phyloP scores from a whole-genome alignment of 306 rosid species.

The Lathyrus tuberosus region DNA sequence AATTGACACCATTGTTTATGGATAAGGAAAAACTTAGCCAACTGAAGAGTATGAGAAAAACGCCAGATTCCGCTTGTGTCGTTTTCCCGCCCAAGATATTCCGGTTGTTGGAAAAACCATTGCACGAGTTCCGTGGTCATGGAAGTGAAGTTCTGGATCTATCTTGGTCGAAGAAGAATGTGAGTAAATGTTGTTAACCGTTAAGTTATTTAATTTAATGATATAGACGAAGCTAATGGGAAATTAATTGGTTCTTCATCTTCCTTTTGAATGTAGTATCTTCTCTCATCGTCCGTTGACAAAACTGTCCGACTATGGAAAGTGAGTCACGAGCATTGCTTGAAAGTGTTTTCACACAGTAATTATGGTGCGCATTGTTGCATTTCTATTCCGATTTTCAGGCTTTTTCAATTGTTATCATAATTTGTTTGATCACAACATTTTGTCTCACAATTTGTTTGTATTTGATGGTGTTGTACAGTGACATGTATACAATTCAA shows the following conservation, averaged over 20 bases:
- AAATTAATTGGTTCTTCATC: slow-evolving; percentile 35
- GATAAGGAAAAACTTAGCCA: slow-evolving; percentile 70
- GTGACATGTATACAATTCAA: slow-evolving; percentile 94
- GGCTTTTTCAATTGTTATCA: slow-evolving; percentile 29
- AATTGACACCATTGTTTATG: slow-evolving; percentile 70
- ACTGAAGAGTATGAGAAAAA: slow-evolving; percentile 58
- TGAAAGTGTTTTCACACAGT: slow-evolving; percentile 83
- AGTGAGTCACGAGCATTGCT: slow-evolving; percentile 68
- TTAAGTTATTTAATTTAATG: slow-evolving; percentile 34
- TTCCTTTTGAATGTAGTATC: slow-evolving; percentile 60
- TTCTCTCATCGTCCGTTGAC: slow-evolving; percentile 87
- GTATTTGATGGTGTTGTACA: slow-evolving; percentile 47
- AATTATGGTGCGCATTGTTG: slow-evolving; percentile 70
- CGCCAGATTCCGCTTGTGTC: slow-evolving; percentile 85
- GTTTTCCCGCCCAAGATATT: slow-evolving; percentile 82
- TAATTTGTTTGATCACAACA: slow-evolving; percentile 27
- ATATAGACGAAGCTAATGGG: background rate
- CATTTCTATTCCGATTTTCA: slow-evolving; percentile 19
- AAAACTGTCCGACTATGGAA: slow-evolving; percentile 92
- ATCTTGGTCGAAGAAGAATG: slow-evolving; percentile 92
- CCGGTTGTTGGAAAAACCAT: slow-evolving; percentile 76
- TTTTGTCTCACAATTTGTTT: slow-evolving; percentile 32
- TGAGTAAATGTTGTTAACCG: slow-evolving; percentile 50
- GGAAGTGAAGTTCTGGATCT: slow-evolving; percentile 75
- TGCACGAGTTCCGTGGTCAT: slow-evolving; percentile 90